phyloP scores from a whole-genome alignment of 2,329 filamentous ascomycete genomes.

The Neodidymelliopsis sp. region DNA sequence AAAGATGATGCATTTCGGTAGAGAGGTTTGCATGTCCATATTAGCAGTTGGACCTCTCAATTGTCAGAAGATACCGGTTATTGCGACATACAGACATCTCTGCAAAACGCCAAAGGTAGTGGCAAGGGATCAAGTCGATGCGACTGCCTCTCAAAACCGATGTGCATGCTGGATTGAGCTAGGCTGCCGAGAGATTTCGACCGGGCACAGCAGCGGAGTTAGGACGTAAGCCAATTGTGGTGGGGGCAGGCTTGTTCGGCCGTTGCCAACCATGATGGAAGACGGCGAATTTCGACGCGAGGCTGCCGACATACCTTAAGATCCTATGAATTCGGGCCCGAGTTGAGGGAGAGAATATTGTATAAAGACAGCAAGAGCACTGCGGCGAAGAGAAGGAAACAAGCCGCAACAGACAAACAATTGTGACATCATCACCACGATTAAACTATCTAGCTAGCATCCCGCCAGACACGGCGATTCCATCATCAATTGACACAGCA shows the following conservation, averaged over 20 bases:
- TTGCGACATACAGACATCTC: too few relatives aligned
- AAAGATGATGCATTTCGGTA: too few relatives aligned
- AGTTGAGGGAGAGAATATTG: neutral
- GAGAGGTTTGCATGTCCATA: too few relatives aligned
- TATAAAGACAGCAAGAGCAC: neutral
- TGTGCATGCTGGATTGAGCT: neutral
- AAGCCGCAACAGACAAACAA: neutral
- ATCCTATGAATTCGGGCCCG: constrained; percentile 1
- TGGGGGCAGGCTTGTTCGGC: neutral
- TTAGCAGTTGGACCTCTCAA: too few relatives aligned
- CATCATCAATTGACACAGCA: neutral
- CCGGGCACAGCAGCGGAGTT: too few relatives aligned
- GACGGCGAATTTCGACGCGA: neutral
- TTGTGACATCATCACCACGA: constrained; percentile 4
- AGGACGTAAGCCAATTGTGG: neutral
- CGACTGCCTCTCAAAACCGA: too few relatives aligned
- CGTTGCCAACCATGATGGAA: neutral
- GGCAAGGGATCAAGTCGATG: too few relatives aligned
- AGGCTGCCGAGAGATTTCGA: neutral
- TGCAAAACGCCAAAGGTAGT: too few relatives aligned
- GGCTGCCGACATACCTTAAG: constrained; percentile 4
- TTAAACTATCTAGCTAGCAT: neutral
- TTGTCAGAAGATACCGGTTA: too few relatives aligned
- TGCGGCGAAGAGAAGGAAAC: neutral
- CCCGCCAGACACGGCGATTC: neutral